Evolutionary conservation across 257 asterid genomes (phyloP).

Genomic region (Jacaranda mimosifolia): DNA sequence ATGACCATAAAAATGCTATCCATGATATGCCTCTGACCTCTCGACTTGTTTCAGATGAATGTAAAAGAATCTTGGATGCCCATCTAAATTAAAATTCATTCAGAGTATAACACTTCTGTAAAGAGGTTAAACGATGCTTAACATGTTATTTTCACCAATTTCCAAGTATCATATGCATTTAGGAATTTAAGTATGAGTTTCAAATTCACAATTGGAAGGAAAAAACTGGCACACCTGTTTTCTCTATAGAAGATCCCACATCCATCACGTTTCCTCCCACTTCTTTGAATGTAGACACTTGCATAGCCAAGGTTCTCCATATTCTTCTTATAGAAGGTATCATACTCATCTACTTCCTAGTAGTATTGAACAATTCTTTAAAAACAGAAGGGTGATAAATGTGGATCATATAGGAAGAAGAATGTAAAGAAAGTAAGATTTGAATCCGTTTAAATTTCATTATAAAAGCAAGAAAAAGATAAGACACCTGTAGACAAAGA

Average conservation of each 20-base stretch:
- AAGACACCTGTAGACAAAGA: slow-evolving; percentile 84
- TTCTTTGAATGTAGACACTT: slow-evolving; percentile 80
- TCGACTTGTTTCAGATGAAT: neutral
- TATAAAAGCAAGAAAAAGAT: slow-evolving; percentile 19
- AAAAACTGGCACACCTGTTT: slow-evolving; percentile 56
- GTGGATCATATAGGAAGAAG: slow-evolving; percentile 13
- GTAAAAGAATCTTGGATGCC: slow-evolving; percentile 23
- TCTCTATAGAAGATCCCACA: slow-evolving; percentile 87
- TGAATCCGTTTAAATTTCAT: neutral
- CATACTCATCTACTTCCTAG: slow-evolving; percentile 94
- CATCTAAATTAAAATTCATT: neutral
- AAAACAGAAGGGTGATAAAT: neutral
- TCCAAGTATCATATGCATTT: slow-evolving; percentile 11
- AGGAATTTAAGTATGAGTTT: neutral
- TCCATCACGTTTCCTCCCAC: slow-evolving; percentile 93
- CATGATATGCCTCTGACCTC: neutral
- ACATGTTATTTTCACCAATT: neutral
- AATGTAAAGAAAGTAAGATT: neutral
- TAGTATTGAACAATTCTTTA: slow-evolving; percentile 31
- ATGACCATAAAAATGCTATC: neutral
- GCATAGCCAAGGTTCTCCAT: slow-evolving; percentile 84
- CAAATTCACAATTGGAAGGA: slow-evolving; percentile 11
- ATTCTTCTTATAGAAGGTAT: slow-evolving; percentile 78
- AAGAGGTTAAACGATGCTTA: neutral
- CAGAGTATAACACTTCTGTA: neutral